phyloP scores from a whole-genome alignment of 441 rosid genomes.

The Brassica balearica region DNA sequence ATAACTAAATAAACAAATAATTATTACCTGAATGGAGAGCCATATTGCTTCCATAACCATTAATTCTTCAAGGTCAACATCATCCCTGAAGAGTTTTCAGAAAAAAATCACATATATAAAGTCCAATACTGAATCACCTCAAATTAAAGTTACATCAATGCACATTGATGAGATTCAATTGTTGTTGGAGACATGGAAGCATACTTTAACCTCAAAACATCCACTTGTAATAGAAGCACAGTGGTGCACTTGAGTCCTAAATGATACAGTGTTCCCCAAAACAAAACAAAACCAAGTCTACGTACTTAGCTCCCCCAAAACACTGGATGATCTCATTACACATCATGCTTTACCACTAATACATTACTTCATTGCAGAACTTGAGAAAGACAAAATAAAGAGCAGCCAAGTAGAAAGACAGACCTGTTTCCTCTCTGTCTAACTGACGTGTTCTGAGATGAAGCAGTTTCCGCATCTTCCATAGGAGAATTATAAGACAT shows the following conservation, averaged over 20 bases:
- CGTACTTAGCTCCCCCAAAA: background rate
- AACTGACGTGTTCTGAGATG: constrained; percentile 53
- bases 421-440: constrained; percentile 78
- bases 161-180: background rate
- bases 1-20: background rate
- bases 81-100: constrained; percentile 63
- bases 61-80: constrained; percentile 91
- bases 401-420: constrained; percentile 14
- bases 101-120: constrained; percentile 19
- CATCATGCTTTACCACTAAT: constrained; percentile 1
- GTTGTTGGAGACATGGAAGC: constrained; percentile 11
- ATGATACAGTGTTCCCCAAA: background rate
- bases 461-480: constrained; percentile 60
- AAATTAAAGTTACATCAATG: background rate
- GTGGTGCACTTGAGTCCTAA: constrained; percentile 12
- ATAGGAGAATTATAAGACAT: constrained; percentile 54
- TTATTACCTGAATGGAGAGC: constrained; percentile 90
- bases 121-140: constrained; percentile 20
- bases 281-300: background rate
- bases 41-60: constrained; percentile 98
- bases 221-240: background rate
- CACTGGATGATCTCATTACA: background rate
- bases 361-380: background rate
- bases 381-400: background rate
- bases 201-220: constrained; percentile 5